A percentile compares a stretch with the other conserved stretches of the same genome.
Evolutionary conservation across 306 rosid species (phyloP).

Genomic region (Carpinus viminea): DNA sequence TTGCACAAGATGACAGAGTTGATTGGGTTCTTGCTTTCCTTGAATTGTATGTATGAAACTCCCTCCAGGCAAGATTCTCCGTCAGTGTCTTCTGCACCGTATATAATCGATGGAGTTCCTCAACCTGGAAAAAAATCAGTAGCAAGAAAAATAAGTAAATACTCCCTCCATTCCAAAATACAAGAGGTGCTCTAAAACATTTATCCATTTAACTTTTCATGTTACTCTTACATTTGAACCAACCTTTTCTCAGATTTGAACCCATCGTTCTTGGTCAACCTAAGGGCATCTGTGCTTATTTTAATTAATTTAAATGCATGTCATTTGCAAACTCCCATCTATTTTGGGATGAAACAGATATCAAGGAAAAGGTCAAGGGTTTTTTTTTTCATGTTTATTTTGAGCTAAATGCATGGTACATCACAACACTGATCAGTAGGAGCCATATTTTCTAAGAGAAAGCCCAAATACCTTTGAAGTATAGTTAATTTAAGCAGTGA

Average conservation of each 20-base stretch:
- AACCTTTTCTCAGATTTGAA: background rate
- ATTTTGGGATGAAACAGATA: background rate
- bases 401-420: background rate
- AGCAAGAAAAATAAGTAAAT: background rate
- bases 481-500: background rate
- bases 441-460: background rate
- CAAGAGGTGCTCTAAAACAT: background rate
- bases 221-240: background rate
- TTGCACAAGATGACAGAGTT: constrained; percentile 26
- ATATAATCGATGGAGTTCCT: constrained; percentile 58
- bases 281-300: background rate
- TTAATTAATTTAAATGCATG: background rate
- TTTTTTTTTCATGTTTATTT: background rate
- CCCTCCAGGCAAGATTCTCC: constrained; percentile 37
- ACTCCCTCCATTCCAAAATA: background rate
- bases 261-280: background rate
- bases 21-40: constrained; percentile 30
- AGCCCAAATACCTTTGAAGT: background rate
- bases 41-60: constrained; percentile 26
- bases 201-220: background rate
- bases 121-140: constrained; percentile 42
- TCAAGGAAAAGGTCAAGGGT: background rate
- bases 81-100: constrained; percentile 48
- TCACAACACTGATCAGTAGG: background rate
- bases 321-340: background rate